These are phyloP conservation scores for Pecoramyces ruminantium DNA, from an alignment of 192 early-diverging fungal genomes.

Conservation along the genomic window DNA sequence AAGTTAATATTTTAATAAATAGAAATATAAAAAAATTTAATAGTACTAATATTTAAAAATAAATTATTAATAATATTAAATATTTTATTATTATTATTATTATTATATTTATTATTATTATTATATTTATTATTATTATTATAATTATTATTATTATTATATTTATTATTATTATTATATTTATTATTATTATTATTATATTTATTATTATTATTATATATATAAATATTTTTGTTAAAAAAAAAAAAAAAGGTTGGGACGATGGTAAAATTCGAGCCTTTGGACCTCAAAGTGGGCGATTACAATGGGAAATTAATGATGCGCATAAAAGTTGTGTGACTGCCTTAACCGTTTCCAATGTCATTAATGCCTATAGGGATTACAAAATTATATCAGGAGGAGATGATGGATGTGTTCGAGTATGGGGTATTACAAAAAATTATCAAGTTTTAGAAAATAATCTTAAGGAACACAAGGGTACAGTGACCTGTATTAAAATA, in stretches of 20 bases:
- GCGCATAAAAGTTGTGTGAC: constrained; percentile 35
- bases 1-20: no score
- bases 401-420: constrained; percentile 38
- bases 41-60: no score
- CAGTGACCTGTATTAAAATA: constrained; percentile 40
- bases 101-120: no score
- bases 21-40: no score
- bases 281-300: constrained; percentile 33
- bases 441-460: constrained; percentile 25
- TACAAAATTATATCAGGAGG: constrained; percentile 37
- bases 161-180: no score
- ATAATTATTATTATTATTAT: no score
- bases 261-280: constrained; percentile 45
- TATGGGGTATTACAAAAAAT: constrained; percentile 25
- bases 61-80: no score
- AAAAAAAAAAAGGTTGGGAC: constrained; percentile 22
- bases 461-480: constrained; percentile 46
- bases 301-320: constrained; percentile 38
- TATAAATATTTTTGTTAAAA: no score
- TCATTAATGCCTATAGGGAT: constrained; percentile 17
- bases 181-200: no score
- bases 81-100: no score
- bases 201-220: no score
- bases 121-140: no score
- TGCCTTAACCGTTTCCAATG: constrained; percentile 25